These are phyloP conservation scores for Serendipita sp. DNA, from an alignment of 768 basidiomycete species.

Conservation along the genomic window DNA sequence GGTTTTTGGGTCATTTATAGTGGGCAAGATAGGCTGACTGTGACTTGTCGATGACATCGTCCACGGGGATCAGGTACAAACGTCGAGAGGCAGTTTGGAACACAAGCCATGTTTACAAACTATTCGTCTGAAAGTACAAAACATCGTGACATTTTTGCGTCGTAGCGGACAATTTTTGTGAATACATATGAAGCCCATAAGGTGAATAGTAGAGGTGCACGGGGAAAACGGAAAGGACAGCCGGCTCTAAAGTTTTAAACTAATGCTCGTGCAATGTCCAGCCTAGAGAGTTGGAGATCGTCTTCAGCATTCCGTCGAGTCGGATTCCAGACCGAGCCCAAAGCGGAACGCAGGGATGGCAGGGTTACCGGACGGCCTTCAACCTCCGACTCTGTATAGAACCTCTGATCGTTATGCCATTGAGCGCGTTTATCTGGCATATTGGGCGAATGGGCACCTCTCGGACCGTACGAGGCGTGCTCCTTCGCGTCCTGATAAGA, in stretches of 20 bases:
- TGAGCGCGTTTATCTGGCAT: background rate
- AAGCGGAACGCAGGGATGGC: background rate
- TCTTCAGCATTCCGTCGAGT: constrained; percentile 2
- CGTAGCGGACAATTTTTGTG: background rate
- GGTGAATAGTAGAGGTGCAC: background rate
- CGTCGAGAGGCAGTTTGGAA: background rate
- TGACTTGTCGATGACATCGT: background rate
- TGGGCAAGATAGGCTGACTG: background rate
- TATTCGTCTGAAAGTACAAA: background rate
- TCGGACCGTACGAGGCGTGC: too few relatives aligned
- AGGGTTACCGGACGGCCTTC: background rate
- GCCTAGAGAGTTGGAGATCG: background rate
- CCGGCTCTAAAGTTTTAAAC: background rate
- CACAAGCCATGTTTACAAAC: too few relatives aligned
- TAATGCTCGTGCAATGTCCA: constrained; percentile 1
- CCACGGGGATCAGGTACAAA: background rate
- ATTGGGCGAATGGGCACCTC: background rate
- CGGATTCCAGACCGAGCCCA: background rate
- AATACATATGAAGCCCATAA: background rate
- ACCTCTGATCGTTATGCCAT: background rate
- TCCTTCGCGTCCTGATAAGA: background rate
- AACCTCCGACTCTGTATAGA: background rate
- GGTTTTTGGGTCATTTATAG: background rate
- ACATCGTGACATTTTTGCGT: background rate
- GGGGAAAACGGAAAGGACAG: background rate